Percentiles rank a stretch among this genome's conserved stretches.
These are phyloP conservation scores for Pleurotus tuber-regium DNA, from an alignment of 768 basidiomycete species.

Conservation along the genomic window DNA sequence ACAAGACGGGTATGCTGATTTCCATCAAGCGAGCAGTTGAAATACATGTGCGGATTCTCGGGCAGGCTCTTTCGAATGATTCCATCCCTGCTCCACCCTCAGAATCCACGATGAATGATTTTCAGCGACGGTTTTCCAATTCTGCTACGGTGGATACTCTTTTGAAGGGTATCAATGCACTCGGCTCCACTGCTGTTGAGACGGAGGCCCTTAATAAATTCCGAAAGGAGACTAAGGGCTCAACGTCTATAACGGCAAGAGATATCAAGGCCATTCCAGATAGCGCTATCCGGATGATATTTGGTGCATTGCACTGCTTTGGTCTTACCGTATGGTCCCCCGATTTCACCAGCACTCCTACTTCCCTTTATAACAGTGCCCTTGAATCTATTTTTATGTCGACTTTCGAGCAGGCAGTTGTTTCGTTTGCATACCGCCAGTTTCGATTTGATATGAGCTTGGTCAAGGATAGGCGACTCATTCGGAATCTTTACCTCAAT, in stretches of 20 bases:
- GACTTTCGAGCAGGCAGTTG: not conserved
- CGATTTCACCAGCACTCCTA: not conserved
- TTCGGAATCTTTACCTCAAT: not conserved
- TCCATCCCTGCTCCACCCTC: not conserved
- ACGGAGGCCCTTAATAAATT: not conserved
- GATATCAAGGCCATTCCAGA: not conserved
- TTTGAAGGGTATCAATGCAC: not conserved
- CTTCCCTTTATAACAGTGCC: not conserved
- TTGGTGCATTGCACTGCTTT: not conserved
- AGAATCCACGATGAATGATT: not conserved
- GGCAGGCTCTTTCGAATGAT: not conserved
- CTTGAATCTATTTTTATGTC: not conserved
- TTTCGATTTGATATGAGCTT: not conserved
- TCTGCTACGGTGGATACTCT: not conserved
- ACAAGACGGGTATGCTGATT: not conserved
- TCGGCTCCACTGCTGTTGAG: not conserved
- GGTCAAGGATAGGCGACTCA: not conserved
- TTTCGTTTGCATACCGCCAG: not conserved
- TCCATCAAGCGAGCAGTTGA: not conserved
- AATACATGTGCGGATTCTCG: not conserved
- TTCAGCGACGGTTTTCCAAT: not conserved
- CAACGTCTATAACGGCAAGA: not conserved
- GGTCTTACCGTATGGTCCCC: not conserved
- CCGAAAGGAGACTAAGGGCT: not conserved
- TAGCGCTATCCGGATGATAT: not conserved